phyloP scores from a whole-genome alignment of 2,329 filamentous ascomycete species.

The Cyphellophora europaea region DNA sequence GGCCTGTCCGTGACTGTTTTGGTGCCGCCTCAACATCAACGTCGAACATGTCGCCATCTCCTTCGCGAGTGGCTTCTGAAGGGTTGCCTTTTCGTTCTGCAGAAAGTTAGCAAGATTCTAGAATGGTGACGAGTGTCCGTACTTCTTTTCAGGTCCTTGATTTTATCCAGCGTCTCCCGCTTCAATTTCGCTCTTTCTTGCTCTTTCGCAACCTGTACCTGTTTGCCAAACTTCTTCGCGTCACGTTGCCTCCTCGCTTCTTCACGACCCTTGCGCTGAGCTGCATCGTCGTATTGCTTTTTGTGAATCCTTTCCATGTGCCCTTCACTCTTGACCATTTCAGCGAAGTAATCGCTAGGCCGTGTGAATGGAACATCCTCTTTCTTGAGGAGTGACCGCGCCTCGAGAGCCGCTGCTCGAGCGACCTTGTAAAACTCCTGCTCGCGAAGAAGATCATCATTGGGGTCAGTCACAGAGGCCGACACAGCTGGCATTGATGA shows the following conservation, averaged over 20 bases:
- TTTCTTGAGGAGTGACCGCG: conserved; percentile 63
- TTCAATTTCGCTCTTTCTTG: conserved; percentile 91
- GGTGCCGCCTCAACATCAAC: conserved; percentile 34
- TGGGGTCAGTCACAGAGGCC: conserved; percentile 69
- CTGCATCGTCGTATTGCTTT: conserved; percentile 85
- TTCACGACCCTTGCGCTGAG: conserved; percentile 80
- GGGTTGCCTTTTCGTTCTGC: conserved; percentile 73
- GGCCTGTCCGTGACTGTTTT: conserved; percentile 25
- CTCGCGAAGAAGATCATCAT: conserved; percentile 88
- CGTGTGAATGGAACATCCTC: conserved; percentile 81
- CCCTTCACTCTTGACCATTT: conserved; percentile 98
- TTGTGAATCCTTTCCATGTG: conserved; percentile 96
- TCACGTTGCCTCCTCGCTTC: conserved; percentile 89
- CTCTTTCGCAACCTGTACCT: conserved; percentile 90
- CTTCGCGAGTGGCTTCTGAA: conserved; percentile 52
- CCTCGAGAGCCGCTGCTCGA: conserved; percentile 66
- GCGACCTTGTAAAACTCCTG: conserved; percentile 88
- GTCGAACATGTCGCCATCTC: conserved; percentile 58
- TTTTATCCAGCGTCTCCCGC: conserved; percentile 89
- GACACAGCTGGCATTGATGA: conserved; percentile 44
- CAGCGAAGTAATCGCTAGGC: conserved; percentile 91
- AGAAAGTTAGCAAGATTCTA: conserved; percentile 3
- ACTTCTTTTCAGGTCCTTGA: conserved; percentile 93
- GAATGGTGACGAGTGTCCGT: no score
- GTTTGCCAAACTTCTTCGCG: conserved; percentile 98